Conservation (phyloP, 1,139 yeast genomes). For the Magnusiomyces magnusii region DNA sequence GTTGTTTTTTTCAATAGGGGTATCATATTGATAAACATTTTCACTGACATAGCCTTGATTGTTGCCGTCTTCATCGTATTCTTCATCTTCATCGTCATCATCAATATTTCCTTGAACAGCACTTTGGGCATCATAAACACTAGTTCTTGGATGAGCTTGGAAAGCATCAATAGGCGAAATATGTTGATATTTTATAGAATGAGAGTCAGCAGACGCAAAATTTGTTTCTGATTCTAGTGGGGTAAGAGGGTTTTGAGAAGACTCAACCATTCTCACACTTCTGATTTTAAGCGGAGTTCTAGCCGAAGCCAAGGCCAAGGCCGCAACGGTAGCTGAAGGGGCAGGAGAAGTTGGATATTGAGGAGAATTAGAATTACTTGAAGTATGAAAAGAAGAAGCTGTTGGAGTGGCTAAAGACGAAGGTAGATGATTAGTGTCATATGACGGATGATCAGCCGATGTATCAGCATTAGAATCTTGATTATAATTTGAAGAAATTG, state of each 20-base stretch:
- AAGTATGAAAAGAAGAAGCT: neutral
- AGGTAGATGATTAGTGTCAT: neutral
- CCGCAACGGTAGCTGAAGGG: neutral
- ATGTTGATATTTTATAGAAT: neutral
- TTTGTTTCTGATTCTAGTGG: neutral
- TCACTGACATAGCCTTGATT: neutral
- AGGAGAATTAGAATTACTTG: neutral
- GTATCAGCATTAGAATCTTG: too few species aligned
- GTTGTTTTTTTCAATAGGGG: neutral
- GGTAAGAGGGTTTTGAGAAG: neutral
- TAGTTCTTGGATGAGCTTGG: neutral
- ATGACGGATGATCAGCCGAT: too few species aligned
- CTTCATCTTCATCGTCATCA: neutral
- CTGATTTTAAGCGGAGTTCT: neutral
- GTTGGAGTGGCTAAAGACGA: neutral
- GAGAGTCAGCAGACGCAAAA: neutral
- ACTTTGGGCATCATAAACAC: neutral
- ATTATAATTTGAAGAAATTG: neutral
- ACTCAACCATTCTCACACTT: neutral
- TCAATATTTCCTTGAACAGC: constrained; percentile 1
- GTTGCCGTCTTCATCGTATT: neutral
- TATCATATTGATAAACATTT: neutral
- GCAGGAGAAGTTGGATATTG: neutral
- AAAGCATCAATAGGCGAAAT: neutral
- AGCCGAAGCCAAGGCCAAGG: neutral